Conservation (phyloP, 129 eudicot species). For the carrot (Daucus carota) region DH1_v3.0 NC_030381.2:54672501-54673000, state of each 20-base stretch:
- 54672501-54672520: background rate
- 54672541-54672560: background rate
- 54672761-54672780: background rate
- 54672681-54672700: background rate
- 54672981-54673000: background rate
- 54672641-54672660: background rate
- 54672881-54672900: constrained; percentile 72
- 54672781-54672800: background rate
- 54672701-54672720: background rate
- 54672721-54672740: background rate
- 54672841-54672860: constrained; percentile 19
- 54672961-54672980: background rate
- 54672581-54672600: background rate
- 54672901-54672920: constrained; percentile 60
- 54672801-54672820: no score
- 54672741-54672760: background rate
- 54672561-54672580: background rate
- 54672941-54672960: constrained; percentile 29
- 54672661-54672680: background rate
- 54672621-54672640: background rate
- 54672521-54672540: background rate
- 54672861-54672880: constrained; percentile 94
- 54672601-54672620: background rate
- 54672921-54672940: constrained; percentile 96
- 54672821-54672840: background rate